Evolutionary conservation across 768 basidiomycete species (phyloP).

Genomic region (Suillus brevipes): DNA sequence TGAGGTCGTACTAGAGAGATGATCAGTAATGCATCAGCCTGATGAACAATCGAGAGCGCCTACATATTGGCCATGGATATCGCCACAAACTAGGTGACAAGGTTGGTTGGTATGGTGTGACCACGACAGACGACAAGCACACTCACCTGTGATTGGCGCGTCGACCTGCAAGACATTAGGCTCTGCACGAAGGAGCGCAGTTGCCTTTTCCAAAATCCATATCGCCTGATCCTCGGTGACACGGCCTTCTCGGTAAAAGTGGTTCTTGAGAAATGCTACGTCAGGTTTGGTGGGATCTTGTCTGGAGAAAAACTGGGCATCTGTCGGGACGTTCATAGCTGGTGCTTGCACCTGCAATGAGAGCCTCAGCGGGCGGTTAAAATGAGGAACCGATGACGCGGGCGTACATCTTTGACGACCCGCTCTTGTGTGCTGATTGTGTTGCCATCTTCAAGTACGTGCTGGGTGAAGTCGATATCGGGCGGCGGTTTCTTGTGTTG

Average conservation of each 20-base stretch:
- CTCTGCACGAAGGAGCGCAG: conserved; percentile 79
- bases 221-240: conserved; percentile 93
- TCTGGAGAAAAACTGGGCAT: conserved; percentile 88
- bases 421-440: conserved; percentile 92
- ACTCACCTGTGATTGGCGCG: conserved; percentile 91
- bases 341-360: conserved; percentile 88
- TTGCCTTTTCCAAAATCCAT: conserved; percentile 88
- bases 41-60: conserved; percentile 29
- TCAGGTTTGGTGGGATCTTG: conserved; percentile 90
- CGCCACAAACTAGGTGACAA: conserved; percentile 75
- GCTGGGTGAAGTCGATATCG: conserved; percentile 87
- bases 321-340: conserved; percentile 88
- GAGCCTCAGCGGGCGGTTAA: conserved; percentile 6
- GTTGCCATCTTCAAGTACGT: conserved; percentile 89
- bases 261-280: conserved; percentile 96
- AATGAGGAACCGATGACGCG: conserved; percentile 6
- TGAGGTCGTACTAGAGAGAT: conserved; percentile 76
- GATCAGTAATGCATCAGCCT: conserved; percentile 9
- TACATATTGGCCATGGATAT: conserved; percentile 99
- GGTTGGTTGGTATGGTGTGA: conserved; percentile 5
- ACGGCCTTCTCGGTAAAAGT: conserved; percentile 96
- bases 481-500: conserved; percentile 49
- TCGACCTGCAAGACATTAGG: conserved; percentile 92
- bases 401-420: conserved; percentile 89
- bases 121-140: background rate